Evolutionary conservation across 2,329 filamentous ascomycete genomes (phyloP).

Genomic region (Fusarium chaquense): DNA sequence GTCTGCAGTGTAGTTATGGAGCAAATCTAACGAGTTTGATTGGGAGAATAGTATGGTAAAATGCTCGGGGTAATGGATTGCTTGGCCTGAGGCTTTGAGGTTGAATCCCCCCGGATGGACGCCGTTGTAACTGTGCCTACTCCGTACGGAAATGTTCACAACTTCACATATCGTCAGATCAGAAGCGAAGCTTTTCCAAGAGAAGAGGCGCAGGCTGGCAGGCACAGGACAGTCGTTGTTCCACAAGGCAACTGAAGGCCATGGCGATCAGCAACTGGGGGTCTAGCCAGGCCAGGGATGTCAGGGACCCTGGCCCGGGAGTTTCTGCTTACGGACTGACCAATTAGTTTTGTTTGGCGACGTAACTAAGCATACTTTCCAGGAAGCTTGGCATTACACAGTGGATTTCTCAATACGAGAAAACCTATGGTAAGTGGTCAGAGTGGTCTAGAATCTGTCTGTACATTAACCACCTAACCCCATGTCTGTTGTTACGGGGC

Average conservation of each 20-base stretch:
- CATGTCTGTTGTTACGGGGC: constrained; percentile 1
- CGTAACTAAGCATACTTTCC: constrained; percentile 3
- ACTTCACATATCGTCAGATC: constrained; percentile 3
- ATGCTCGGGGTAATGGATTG: background rate
- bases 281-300: constrained; percentile 8
- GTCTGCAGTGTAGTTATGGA: background rate
- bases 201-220: background rate
- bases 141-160: background rate
- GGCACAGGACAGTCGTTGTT: constrained; percentile 4
- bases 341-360: constrained; percentile 8
- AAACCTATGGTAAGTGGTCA: constrained; percentile 13
- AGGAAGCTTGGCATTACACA: constrained; percentile 26
- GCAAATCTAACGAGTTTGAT: background rate
- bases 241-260: constrained; percentile 24
- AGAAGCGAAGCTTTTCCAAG: constrained; percentile 21
- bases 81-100: background rate
- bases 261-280: constrained; percentile 30
- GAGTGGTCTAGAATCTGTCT: constrained; percentile 22
- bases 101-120: background rate
- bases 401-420: constrained; percentile 25
- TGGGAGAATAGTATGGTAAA: background rate
- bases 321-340: constrained; percentile 30
- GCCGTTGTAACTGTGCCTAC: background rate
- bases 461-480: constrained; percentile 5
- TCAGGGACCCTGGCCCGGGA: constrained; percentile 14